Percentiles rank a stretch among this genome's conserved stretches.
These are phyloP conservation scores for Ophiostoma sp. DNA, from an alignment of 2,329 filamentous ascomycete genomes.

Conservation along the genomic window DNA sequence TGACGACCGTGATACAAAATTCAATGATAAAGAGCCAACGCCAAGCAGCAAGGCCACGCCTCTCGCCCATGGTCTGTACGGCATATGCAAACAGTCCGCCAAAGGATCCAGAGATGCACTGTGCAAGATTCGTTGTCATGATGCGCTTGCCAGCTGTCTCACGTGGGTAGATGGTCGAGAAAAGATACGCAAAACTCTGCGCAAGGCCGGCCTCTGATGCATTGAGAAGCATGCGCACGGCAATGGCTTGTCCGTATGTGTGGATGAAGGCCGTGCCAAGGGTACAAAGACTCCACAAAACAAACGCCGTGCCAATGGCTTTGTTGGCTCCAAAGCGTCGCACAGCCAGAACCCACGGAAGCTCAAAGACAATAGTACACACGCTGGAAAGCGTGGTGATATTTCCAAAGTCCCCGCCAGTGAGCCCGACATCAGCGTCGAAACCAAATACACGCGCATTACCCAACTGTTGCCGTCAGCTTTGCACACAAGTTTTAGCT, in stretches of 20 bases:
- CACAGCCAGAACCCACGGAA: not conserved
- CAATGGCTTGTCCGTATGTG: not conserved
- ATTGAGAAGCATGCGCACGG: not conserved
- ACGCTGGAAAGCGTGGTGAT: not conserved
- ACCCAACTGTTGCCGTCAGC: not conserved
- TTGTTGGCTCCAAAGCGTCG: not conserved
- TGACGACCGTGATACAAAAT: not conserved
- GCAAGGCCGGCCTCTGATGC: not conserved
- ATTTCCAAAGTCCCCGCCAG: constrained; percentile 2
- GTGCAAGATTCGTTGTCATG: constrained; percentile 32
- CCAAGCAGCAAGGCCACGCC: constrained; percentile 47
- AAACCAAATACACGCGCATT: not conserved
- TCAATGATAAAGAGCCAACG: constrained; percentile 38
- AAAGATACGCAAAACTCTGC: not conserved
- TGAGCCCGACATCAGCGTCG: not conserved
- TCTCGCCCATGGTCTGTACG: constrained; percentile 43
- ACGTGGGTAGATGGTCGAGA: not conserved
- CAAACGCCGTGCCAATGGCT: not conserved
- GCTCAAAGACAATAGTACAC: not conserved
- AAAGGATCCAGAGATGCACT: constrained; percentile 32
- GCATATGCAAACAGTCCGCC: constrained; percentile 30
- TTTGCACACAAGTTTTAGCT: not conserved
- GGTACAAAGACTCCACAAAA: not conserved
- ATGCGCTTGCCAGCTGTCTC: constrained; percentile 35
- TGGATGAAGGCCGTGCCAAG: not conserved